Base-by-base conservation (phyloP, 192 early-diverging fungal genomes). In the Mortierella antarctica region DNA sequence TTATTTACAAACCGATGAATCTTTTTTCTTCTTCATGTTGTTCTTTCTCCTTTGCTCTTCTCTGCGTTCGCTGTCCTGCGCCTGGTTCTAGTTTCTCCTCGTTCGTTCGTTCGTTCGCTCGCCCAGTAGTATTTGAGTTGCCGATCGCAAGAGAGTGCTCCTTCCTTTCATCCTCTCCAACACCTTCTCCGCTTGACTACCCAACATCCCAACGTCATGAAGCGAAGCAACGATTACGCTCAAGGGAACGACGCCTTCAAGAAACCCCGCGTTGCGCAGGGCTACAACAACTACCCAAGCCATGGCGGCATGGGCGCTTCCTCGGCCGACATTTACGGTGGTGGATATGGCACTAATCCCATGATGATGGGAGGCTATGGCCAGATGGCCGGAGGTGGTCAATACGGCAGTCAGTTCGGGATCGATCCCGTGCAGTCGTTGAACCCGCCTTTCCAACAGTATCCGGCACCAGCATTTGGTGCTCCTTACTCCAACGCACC, bases 141-240 rank as follows among this genome's bases (percentile, higher is more conserved):
- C 31, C 31, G 31, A 31, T 31, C 31, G 31, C 31, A 31, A 31
- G 31, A 31, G 31, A 31, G 31, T 31, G 31, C 31, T 31, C 31
- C 31, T 31, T 31, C 31, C 31, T 31, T 31, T 31, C 31, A 31
- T 31, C 31, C 31, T 31, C 31, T 31, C 31, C 31, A 31, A 31
- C 31, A 31, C 31, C 31, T 31, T 31, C 31, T 31, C 31, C 31
- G 31, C 31, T 31, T 31, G 31, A 31, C 31, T 3, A 31, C 31
- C 31, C 31, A 31, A 31, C 31, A 31, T 31, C 31, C 31, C 31
- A 31, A 31, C 31, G 31, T 31, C 60, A 90, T 90, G 89, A 90
- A 89, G 83, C 84, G 89, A 74, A 86, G 84, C 65, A 90, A 83
- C 82, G 89, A 90, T 67, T 90, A 88, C 77, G 86, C 76, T 59